Percentiles rank a stretch among this genome's conserved stretches.
These are phyloP conservation scores for Stagonosporopsis cucurbitacearum DNA, from an alignment of 2,329 filamentous ascomycete genomes.

Conservation along the genomic window DNA sequence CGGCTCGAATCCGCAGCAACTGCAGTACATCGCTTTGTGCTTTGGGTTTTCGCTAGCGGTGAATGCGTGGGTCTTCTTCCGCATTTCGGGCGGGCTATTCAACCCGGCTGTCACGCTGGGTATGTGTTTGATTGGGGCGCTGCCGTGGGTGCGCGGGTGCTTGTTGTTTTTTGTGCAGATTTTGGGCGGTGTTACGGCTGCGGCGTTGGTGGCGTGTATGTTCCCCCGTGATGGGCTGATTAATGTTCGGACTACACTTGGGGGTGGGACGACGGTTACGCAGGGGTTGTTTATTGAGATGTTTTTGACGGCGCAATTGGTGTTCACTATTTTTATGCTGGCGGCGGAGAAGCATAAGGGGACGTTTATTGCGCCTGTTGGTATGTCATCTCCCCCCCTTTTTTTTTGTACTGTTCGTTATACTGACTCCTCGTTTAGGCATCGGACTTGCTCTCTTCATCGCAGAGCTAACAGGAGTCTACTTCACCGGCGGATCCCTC, in stretches of 20 bases:
- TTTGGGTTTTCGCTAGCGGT: conserved; percentile 53
- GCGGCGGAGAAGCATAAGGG: conserved; percentile 66
- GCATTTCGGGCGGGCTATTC: conserved; percentile 35
- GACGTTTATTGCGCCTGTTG: conserved; percentile 64
- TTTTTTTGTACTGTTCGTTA: background rate
- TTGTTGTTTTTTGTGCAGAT: conserved; percentile 31
- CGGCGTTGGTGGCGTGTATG: conserved; percentile 31
- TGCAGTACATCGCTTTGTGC: conserved; percentile 49
- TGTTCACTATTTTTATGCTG: conserved; percentile 59
- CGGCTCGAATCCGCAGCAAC: conserved; percentile 45
- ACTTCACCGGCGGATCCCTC: conserved; percentile 52
- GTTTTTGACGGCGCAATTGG: conserved; percentile 34
- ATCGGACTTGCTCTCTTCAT: conserved; percentile 71
- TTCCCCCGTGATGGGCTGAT: conserved; percentile 30
- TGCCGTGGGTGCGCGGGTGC: conserved; percentile 24
- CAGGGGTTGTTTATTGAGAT: conserved; percentile 36
- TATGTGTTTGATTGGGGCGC: conserved; percentile 33
- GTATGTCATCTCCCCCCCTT: conserved; percentile 57
- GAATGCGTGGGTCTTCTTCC: conserved; percentile 48
- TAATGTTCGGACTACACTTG: conserved; percentile 27
- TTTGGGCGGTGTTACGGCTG: conserved; percentile 35
- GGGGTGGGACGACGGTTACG: conserved; percentile 18
- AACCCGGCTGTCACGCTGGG: conserved; percentile 41
- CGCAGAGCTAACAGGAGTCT: conserved; percentile 50
- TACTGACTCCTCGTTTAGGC: background rate